Evolutionary conservation across 148 eudicot species (phyloP), one percentile per base, ranked within the genome.

Genomic region (Arctostaphylos glauca): DNA sequence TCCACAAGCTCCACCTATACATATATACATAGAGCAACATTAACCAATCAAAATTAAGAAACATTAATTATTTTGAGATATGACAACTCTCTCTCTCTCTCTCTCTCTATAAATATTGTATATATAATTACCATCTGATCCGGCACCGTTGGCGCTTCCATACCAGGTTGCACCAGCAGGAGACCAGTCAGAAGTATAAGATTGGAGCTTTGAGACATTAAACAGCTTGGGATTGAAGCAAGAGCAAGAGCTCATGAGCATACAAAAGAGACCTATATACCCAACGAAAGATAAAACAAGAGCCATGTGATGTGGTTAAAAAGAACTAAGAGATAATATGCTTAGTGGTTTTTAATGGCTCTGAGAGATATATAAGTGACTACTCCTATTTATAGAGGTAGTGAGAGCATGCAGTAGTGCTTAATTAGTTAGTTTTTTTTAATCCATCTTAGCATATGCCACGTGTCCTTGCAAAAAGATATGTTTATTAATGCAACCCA

Each of bases 1-100:
- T 18, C 98, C 98, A 87, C 98, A 95, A 16, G 98, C 92, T 58
- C 96, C 98, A 14, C 98, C 98, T 95, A 84, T 25, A 62, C 31
- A 66, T 5, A 66, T 25, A 23, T 10, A 7, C 71, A 25, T 66
- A 5, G 5, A 66, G 71, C 44, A 66, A 10, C 68, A 23, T 9
- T 9, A 62, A 62, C 68, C 68, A 62, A 62, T 62, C 71, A 66
- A 62, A 59, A 59, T 59, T n/a, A 59, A 62, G 12, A 31, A 21
- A 59, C 3, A 19, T n/a, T 25, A 59, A 19, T n/a, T 25, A 59
- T 59, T 18, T 31, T 31, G 38, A 31, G 38, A 31, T 31, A 55
- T 55, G 15, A 10, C 59, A 55, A 55, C 59, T 55, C 59, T 55
- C 19, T 55, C 59, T 55, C 59, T 31, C 38, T 31, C 38, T 31